Evolutionary conservation across 169 alveolate species (phyloP), one percentile per base, ranked within the genome.

Genomic region (Theileria orientalis): DNA sequence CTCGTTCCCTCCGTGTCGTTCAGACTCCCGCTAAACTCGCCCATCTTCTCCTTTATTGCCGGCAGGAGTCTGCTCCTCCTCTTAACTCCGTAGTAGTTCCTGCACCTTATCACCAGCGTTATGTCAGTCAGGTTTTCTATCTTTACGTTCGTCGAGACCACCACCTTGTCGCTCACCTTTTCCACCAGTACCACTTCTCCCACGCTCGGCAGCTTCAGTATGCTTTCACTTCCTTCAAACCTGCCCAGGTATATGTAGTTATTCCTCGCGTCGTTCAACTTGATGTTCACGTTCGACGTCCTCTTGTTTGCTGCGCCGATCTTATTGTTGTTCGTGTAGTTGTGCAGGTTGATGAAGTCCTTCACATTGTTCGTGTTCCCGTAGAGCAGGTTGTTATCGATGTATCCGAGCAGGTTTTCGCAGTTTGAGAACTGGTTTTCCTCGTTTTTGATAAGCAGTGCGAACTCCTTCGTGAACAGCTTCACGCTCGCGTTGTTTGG

Each of bases 361-460:
- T 52, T 79, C 27, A 79, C 87, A 35, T 79, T 79, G 46, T 60
- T 63, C 40, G 83, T 79, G 64, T 79, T 79, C 13, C 87, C 87
- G 19, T 56, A 71, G 21, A 79, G 66, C 62, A 79, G 41, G 32
- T 57, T 61, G 25, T 79, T 74, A 8, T 56, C 66, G 13, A 56
- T 3, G 13, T 69, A 41, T 5, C 61, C 44, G 19, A 23, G 21
- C 0, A 27, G 11, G 14, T 23, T 35, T 13, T 62, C 72, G 19
- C 52, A 40, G 51, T 44, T 62, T 29, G 72, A 62, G 41, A 56
- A 56, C 32, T n/a, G 14, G 11, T 37, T 37, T 6, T 29, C 23
- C 21, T 62, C 30, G 33, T 37, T 49, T 13, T 37, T 35, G 33
- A 68, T 51, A 14, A 68, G 29, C 16, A 68, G 56, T 3, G 42